Evolutionary conservation across 2,329 filamentous ascomycete species (phyloP).

Genomic region (Fusarium bactridioides): DNA sequence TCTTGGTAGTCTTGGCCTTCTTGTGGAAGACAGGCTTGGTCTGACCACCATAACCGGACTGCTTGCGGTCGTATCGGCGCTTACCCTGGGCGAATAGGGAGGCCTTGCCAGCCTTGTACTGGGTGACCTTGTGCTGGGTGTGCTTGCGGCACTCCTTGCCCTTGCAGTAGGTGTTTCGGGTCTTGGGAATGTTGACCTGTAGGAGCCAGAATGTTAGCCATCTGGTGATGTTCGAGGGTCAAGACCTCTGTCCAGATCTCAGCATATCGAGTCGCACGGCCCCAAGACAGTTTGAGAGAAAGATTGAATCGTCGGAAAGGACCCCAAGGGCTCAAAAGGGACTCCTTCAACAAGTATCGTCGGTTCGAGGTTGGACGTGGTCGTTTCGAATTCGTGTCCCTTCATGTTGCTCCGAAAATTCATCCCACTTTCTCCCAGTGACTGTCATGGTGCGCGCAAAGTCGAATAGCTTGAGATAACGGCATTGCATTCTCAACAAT

Average conservation of each 20-base stretch:
- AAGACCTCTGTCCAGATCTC: constrained; percentile 15
- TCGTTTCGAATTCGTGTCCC: constrained; percentile 32
- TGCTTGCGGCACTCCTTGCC: constrained; percentile 93
- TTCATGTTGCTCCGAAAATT: constrained; percentile 33
- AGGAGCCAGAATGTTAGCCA: constrained; percentile 44
- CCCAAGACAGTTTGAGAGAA: constrained; percentile 35
- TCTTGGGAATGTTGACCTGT: constrained; percentile 98
- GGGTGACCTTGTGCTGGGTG: constrained; percentile 91
- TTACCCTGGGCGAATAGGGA: constrained; percentile 98
- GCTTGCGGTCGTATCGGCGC: constrained; percentile 99
- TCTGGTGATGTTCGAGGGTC: constrained; percentile 21
- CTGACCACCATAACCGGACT: constrained; percentile 99
- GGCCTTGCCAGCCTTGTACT: constrained; percentile 98
- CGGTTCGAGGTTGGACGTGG: constrained; percentile 27
- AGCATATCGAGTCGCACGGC: constrained; percentile 8
- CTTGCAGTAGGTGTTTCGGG: constrained; percentile 97
- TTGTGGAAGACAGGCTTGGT: constrained; percentile 99
- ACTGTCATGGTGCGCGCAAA: constrained; percentile 46
- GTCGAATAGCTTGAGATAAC: constrained; percentile 34
- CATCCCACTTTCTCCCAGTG: constrained; percentile 40
- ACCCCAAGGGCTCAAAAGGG: not conserved
- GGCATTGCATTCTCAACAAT: constrained; percentile 4
- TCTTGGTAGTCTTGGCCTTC: constrained; percentile 99
- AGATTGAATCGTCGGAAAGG: constrained; percentile 1
- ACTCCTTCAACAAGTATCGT: constrained; percentile 8